These are phyloP conservation scores for Chaetomiaceae sp. DNA, from an alignment of 2,329 filamentous ascomycete species.

Conservation along the genomic window DNA sequence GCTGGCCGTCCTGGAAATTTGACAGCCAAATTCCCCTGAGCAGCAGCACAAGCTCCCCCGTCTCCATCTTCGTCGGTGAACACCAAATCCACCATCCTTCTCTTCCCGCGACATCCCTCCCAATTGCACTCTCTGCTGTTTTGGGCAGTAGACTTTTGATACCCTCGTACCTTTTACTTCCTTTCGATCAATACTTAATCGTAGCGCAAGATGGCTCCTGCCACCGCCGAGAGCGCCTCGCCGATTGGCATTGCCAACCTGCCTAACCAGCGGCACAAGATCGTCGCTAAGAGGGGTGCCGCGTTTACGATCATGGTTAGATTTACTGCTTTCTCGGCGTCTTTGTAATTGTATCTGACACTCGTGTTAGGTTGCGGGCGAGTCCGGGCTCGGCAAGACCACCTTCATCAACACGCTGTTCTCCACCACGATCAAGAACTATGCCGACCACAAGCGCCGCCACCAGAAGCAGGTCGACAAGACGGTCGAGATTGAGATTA, in stretches of 20 bases:
- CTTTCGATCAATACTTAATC: slow-evolving; percentile 19
- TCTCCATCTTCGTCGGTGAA: slow-evolving; percentile 25
- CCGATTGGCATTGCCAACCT: slow-evolving; percentile 71
- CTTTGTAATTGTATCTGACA: slow-evolving; percentile 26
- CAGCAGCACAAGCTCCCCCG: slow-evolving; percentile 29
- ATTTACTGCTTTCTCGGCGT: slow-evolving; percentile 4
- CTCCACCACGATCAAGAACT: slow-evolving; percentile 99
- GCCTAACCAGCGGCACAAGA: slow-evolving; percentile 71
- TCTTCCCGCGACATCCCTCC: slow-evolving; percentile 16
- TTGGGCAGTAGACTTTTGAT: slow-evolving; percentile 17
- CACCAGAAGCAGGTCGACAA: slow-evolving; percentile 99
- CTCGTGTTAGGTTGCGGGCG: slow-evolving; percentile 75
- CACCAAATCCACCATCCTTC: slow-evolving; percentile 22
- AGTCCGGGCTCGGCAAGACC: slow-evolving; percentile 97
- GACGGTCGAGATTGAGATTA: slow-evolving; percentile 99
- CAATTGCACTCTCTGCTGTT: slow-evolving; percentile 18
- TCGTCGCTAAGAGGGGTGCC: slow-evolving; percentile 79
- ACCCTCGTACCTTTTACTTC: slow-evolving; percentile 13
- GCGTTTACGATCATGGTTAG: slow-evolving; percentile 98
- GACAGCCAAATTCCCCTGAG: slow-evolving; percentile 36
- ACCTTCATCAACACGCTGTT: slow-evolving; percentile 99
- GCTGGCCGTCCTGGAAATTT: slow-evolving; percentile 33
- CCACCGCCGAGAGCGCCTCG: slow-evolving; percentile 56
- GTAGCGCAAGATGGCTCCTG: slow-evolving; percentile 51
- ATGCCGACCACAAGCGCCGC: slow-evolving; percentile 98